These are phyloP conservation scores for Chlorella sp. DNA, from an alignment of 139 green algal genomes.

Conservation along the genomic window DNA sequence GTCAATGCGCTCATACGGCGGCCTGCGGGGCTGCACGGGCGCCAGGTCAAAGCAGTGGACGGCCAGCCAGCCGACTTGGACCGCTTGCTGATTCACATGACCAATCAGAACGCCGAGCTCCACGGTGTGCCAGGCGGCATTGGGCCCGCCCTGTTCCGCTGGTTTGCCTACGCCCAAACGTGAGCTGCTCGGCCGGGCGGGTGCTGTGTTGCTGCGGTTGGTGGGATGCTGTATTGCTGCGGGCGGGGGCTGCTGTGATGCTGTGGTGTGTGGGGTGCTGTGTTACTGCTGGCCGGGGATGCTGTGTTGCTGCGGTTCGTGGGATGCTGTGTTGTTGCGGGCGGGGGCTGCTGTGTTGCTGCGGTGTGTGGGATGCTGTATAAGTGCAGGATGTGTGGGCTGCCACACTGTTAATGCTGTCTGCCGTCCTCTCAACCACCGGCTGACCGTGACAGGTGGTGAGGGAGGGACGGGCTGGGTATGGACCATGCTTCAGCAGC, in stretches of 20 bases:
- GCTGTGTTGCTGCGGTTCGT: no score
- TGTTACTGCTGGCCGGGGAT: neutral
- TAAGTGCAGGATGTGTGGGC: no score
- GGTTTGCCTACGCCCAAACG: constrained; percentile 19
- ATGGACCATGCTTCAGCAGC: no score
- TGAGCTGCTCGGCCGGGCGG: neutral
- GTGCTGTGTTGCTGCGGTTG: neutral
- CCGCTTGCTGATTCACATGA: constrained; percentile 20
- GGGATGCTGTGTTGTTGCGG: no score
- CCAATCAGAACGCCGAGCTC: constrained; percentile 9
- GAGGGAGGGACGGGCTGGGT: no score
- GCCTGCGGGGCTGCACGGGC: neutral
- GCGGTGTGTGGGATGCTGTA: no score
- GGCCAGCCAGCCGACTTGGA: neutral
- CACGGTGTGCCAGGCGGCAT: constrained; percentile 25
- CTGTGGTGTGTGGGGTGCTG: neutral
- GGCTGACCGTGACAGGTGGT: neutral
- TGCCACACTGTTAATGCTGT: neutral
- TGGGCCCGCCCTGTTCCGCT: neutral
- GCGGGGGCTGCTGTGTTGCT: no score
- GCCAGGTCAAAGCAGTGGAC: neutral
- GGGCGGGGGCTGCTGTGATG: neutral
- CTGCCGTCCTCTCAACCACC: neutral
- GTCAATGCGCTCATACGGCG: neutral
- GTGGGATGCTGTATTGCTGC: neutral